These are phyloP conservation scores for Herpetomonas samuelpessoai DNA, from an alignment of 208 protist genomes.

Conservation along the genomic window DNA sequence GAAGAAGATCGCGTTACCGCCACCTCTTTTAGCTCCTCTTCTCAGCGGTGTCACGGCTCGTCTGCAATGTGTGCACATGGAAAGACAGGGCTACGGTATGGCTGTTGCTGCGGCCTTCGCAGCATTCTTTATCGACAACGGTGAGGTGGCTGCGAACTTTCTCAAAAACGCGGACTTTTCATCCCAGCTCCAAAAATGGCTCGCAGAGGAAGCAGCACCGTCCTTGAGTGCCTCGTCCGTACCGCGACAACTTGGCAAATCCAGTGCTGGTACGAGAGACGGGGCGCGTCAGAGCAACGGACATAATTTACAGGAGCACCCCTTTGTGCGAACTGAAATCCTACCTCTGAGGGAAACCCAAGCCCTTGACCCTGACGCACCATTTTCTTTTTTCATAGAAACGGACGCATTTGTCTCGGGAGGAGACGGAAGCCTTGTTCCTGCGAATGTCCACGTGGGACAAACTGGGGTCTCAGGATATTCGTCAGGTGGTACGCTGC, in stretches of 20 bases:
- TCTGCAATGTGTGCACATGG: conserved; percentile 27
- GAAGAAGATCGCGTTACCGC: conserved; percentile 20
- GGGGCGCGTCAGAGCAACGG: too few species aligned
- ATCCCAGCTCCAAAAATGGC: conserved; percentile 19
- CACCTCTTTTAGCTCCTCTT: conserved; percentile 28
- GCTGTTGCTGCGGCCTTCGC: conserved; percentile 37
- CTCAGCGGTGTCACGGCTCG: conserved; percentile 44
- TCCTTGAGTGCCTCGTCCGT: background rate
- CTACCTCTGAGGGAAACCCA: background rate
- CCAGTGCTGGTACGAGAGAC: too few species aligned
- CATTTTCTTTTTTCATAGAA: background rate
- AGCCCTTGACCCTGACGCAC: background rate
- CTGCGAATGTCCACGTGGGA: too few species aligned
- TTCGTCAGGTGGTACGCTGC: background rate
- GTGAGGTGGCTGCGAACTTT: conserved; percentile 19
- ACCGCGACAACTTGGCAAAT: background rate
- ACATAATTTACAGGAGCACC: background rate
- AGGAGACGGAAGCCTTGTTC: too few species aligned
- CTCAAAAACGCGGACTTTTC: conserved; percentile 28
- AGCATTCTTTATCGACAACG: conserved; percentile 24
- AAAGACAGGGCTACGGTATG: conserved; percentile 21
- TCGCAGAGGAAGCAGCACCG: conserved; percentile 16
- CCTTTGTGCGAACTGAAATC: background rate
- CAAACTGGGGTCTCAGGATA: too few species aligned
- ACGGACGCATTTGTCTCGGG: too few species aligned